Percentiles rank a stretch among this genome's conserved stretches.
phyloP scores from a whole-genome alignment of 2,329 filamentous ascomycete genomes.

The Ambrosiella cleistominuta region DNA sequence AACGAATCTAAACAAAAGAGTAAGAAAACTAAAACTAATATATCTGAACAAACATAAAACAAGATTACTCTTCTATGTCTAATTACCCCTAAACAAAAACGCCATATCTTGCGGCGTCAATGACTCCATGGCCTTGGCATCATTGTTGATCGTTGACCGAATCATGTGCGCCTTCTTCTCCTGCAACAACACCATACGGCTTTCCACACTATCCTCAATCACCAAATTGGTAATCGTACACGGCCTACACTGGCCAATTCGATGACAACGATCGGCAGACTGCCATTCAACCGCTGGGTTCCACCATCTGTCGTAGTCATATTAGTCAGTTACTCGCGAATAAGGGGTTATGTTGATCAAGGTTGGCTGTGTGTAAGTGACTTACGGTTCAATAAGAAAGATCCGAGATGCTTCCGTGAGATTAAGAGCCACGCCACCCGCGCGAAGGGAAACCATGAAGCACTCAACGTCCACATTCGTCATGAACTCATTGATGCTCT shows the following conservation, averaged over 20 bases:
- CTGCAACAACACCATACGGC: slow-evolving; percentile 83
- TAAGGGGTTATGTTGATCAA: background rate
- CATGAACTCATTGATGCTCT: slow-evolving; percentile 94
- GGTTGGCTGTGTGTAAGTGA: slow-evolving; percentile 25
- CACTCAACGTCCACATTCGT: slow-evolving; percentile 85
- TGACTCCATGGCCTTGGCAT: slow-evolving; percentile 80
- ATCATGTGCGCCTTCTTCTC: slow-evolving; percentile 99
- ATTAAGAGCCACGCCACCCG: slow-evolving; percentile 87
- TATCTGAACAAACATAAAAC: background rate
- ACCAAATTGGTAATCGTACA: slow-evolving; percentile 88
- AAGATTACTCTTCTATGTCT: background rate
- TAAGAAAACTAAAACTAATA: background rate
- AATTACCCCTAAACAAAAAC: slow-evolving; percentile 51
- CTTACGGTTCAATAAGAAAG: slow-evolving; percentile 89
- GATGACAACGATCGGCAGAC: slow-evolving; percentile 81
- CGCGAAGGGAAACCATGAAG: slow-evolving; percentile 89
- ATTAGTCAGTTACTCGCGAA: slow-evolving; percentile 8
- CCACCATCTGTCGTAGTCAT: slow-evolving; percentile 55
- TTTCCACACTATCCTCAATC: slow-evolving; percentile 94
- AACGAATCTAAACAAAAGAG: background rate
- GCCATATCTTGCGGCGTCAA: slow-evolving; percentile 83
- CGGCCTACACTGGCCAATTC: slow-evolving; percentile 84
- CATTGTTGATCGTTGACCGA: slow-evolving; percentile 86
- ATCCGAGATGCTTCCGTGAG: slow-evolving; percentile 87
- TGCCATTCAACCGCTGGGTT: slow-evolving; percentile 99